Evolutionary conservation across 305 asterid species (phyloP).

Genomic region (Fraxinus floribunda): DNA sequence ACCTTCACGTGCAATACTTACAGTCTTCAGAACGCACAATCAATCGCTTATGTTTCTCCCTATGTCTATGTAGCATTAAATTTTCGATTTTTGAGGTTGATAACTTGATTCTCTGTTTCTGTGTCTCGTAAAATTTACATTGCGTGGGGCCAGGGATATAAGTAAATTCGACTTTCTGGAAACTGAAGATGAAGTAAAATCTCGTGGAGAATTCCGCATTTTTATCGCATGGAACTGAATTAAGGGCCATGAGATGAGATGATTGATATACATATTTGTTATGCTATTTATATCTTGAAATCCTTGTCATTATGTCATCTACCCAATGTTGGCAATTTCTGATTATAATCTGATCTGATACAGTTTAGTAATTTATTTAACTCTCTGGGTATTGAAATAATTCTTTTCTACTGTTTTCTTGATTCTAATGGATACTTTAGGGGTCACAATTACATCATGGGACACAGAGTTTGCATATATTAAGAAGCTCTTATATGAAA

Average conservation of each 20-base stretch:
- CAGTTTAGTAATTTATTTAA: background rate
- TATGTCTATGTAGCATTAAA: background rate
- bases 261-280: background rate
- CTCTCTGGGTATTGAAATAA: background rate
- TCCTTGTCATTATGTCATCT: background rate
- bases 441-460: background rate
- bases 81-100: background rate
- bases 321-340: background rate
- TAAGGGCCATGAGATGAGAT: background rate
- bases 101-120: background rate
- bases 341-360: background rate
- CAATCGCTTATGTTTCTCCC: background rate
- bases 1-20: too few species aligned
- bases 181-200: background rate
- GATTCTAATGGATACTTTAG: background rate
- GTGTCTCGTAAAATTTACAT: background rate
- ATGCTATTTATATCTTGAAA: background rate
- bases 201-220: background rate
- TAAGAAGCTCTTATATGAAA: background rate
- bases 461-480: background rate
- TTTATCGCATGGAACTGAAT: background rate
- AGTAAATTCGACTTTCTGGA: background rate
- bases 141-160: background rate
- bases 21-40: background rate
- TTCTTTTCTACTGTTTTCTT: background rate